A percentile compares a stretch with the other conserved stretches of the same genome.
Evolutionary conservation across 495 filamentous ascomycete species (phyloP).

Genomic region (Bacidia rubella): DNA sequence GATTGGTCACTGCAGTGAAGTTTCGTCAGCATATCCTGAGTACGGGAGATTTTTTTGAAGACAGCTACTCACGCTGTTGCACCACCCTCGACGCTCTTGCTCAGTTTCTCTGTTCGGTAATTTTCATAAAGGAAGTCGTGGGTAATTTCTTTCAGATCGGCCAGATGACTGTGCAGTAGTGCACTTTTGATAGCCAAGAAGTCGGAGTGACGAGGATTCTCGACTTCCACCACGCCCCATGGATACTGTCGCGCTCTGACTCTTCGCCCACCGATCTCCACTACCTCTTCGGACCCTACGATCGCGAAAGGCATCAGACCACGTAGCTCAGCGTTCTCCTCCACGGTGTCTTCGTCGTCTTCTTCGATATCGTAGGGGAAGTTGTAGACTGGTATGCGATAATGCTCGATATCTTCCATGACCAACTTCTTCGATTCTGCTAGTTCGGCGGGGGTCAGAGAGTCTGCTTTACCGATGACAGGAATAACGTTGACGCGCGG

Average conservation of each 20-base stretch:
- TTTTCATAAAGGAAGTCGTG: slow-evolving; percentile 99
- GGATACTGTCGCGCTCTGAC: slow-evolving; percentile 94
- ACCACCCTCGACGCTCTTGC: slow-evolving; percentile 94
- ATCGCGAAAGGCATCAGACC: slow-evolving; percentile 98
- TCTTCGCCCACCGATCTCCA: slow-evolving; percentile 84
- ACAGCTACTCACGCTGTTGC: slow-evolving; percentile 58
- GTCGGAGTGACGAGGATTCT: slow-evolving; percentile 97
- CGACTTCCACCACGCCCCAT: slow-evolving; percentile 97
- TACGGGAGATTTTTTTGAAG: no score
- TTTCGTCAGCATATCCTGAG: slow-evolving; percentile 22
- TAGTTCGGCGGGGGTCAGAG: slow-evolving; percentile 88
- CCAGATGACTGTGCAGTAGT: slow-evolving; percentile 90
- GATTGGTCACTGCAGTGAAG: slow-evolving; percentile 43
- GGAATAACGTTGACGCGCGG: slow-evolving; percentile 98
- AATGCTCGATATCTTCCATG: slow-evolving; percentile 99
- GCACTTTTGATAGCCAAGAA: slow-evolving; percentile 96
- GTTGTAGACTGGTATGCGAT: slow-evolving; percentile 99
- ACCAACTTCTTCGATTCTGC: slow-evolving; percentile 98
- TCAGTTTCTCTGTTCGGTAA: slow-evolving; percentile 99
- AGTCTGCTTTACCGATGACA: slow-evolving; percentile 96
- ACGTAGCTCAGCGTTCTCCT: slow-evolving; percentile 94
- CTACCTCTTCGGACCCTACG: slow-evolving; percentile 87
- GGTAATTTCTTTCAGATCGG: slow-evolving; percentile 97
- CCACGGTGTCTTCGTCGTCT: slow-evolving; percentile 97
- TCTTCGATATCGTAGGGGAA: slow-evolving; percentile 99